Evolutionary conservation across 139 green algal genomes (phyloP).

Genomic region (Tetraselmis striata): DNA sequence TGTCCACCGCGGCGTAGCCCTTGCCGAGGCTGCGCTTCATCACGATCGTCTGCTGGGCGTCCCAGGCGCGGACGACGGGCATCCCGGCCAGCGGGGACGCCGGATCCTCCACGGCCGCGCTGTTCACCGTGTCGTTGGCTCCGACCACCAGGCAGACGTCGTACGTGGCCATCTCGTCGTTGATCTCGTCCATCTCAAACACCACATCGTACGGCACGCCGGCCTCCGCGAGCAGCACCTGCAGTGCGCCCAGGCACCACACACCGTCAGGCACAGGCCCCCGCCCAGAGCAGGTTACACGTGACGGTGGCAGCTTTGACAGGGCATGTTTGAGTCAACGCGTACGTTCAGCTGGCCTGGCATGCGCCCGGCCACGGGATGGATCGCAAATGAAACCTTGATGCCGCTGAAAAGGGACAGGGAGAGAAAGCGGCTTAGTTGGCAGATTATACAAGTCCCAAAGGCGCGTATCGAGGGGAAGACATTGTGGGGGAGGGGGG

Average conservation of each 20-base stretch:
- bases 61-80: slow-evolving; percentile 35
- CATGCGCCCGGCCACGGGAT: slow-evolving; percentile 82
- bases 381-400: slow-evolving; percentile 63
- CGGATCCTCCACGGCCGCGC: slow-evolving; percentile 75
- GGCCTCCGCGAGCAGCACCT: slow-evolving; percentile 85
- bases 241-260: not conserved
- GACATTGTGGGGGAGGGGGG: too few relatives aligned
- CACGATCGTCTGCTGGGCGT: slow-evolving; percentile 52
- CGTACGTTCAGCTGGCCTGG: slow-evolving; percentile 80
- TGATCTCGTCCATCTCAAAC: slow-evolving; percentile 48
- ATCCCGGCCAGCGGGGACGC: slow-evolving; percentile 18
- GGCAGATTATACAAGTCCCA: too few relatives aligned
- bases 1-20: slow-evolving; percentile 83
- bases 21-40: slow-evolving; percentile 81
- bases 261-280: not conserved
- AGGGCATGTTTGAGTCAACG: too few relatives aligned
- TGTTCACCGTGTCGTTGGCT: slow-evolving; percentile 87
- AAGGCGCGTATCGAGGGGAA: too few relatives aligned
- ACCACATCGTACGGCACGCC: slow-evolving; percentile 67
- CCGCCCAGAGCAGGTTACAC: too few relatives aligned
- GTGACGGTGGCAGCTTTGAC: too few relatives aligned
- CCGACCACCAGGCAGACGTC: slow-evolving; percentile 71
- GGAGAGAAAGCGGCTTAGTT: too few relatives aligned
- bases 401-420: slow-evolving; percentile 2
- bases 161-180: slow-evolving; percentile 34